Base-by-base conservation (phyloP, 228 moss, liverwort and hornwort genomes). In the Sphagnum fallax region DNA sequence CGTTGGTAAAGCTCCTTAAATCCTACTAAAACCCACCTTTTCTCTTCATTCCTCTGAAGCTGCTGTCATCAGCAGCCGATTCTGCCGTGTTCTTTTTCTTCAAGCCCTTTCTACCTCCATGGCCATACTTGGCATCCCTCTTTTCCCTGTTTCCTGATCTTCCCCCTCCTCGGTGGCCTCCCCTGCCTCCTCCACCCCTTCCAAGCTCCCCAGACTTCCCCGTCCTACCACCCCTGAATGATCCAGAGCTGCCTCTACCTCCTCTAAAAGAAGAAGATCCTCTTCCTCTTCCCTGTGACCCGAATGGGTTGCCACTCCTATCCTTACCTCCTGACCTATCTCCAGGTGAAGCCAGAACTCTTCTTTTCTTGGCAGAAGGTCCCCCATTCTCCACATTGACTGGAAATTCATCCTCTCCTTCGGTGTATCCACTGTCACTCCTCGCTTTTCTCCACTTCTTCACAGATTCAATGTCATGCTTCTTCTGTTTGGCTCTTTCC, bases 371-470 rank as follows among this genome's bases (percentile, higher is more conserved):
- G 7, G 72, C 69, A 12, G 6, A 50, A 18, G 83, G 80, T 51
- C 77, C 76, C 8, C 75, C 75, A 10, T 87, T 89, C 58, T 77
- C 73, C 12, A 85, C 69, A 12, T 97, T 89, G 55, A 86, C 71
- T 5, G 81, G 84, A 69, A 93, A 93, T 0, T 84, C 88, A 67
- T 93, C 88, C 14, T 85, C 90, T 18, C 85, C 93, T 53, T 88
- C 87, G 8, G 90, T 77, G 47, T 82, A 85, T 0, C 88, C 97
- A 5, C 88, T 89, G 69, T 93, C 88, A 65, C 89, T 89, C 58
- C 97, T 75, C 2, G 83, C 90, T 72, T 98, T 98, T 7, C 97
- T 81, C 97, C 97, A 98, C 65, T 98, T 98, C 75, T 90, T 98
- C 67, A 98, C 97, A 4, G 89, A 87, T 76, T 98, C 97, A 7